Conservation (phyloP, 1,284 basidiomycete genomes). For the Heterobasidion annosum region DNA sequence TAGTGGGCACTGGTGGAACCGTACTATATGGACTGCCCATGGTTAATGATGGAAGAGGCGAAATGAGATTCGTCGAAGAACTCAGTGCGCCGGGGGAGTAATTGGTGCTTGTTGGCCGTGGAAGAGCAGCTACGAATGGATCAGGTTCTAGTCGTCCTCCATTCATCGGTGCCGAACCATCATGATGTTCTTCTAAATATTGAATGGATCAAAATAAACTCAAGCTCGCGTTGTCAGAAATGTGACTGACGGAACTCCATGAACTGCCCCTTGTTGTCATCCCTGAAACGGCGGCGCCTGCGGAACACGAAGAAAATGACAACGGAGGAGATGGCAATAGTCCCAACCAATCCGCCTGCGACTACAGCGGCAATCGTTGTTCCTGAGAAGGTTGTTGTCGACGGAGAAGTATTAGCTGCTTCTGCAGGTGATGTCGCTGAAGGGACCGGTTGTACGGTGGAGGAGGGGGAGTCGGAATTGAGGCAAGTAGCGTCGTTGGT, state of each 20-base stretch:
- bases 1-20: background rate
- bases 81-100: background rate
- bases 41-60: constrained; percentile 6
- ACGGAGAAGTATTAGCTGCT: background rate
- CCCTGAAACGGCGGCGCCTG: constrained; percentile 6
- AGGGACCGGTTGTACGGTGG: constrained; percentile 24
- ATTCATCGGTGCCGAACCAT: background rate
- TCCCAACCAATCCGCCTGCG: background rate
- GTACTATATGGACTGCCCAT: background rate
- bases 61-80: background rate
- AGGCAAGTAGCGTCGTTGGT: constrained; percentile 49
- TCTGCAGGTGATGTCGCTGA: constrained; percentile 33
- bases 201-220: background rate
- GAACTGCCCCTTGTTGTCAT: constrained; percentile 3
- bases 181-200: background rate
- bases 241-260: constrained; percentile 6
- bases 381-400: background rate
- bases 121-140: background rate
- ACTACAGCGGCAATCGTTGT: background rate
- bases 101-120: background rate
- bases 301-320: constrained; percentile 17
- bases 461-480: constrained; percentile 39
- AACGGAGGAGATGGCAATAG: constrained; percentile 1
- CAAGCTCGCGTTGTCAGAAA: background rate
- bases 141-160: background rate